Base-by-base conservation (phyloP, 2,329 filamentous ascomycete species). In the Apiospora aurea region DNA sequence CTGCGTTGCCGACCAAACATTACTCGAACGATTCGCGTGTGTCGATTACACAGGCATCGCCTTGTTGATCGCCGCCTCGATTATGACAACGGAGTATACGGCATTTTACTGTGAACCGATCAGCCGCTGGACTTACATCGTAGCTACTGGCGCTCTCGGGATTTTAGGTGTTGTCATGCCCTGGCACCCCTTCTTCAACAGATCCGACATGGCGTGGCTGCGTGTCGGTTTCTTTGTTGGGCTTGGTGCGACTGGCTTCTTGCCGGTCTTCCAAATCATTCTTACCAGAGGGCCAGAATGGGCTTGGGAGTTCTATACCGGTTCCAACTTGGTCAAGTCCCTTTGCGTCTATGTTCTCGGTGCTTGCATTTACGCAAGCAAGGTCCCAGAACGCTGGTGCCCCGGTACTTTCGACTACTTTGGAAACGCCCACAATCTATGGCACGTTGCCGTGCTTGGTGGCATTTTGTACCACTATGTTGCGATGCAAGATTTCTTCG, bases 1-100 rank as follows among this genome's bases (percentile, higher is more conserved):
- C 85, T 94, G 94, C 77, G 97, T 98, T 71, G 95, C 96, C 24
- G 94, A 97, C 76, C 92, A 97, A 78, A 90, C 91, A 26, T 89
- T 97, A 57, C 93, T 99, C 84, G 96, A 97, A 80, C 93, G 95
- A 74, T 98, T 99, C 79, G 96, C 96, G 24, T 99, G 96, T 81
- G 95, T 99, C 72, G 96, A 99, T 82, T 99, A 99, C 83, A 98
- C 96, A 0, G 96, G 96, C 71, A 99, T 99, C 76, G 97, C 95
- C 1, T 87, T 99, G 69, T 89, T 99, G 38, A 96, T 99, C 70
- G 94, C 96, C 2, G 95, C 96, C 13, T 97, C 94, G 71, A 99
- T 99, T 84, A 94, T 98, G 89, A 98, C 96, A 2, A 97, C 95
- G 47, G 96, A 99, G 81, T 99, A 98, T 85, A 98, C 96, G 0